Conservation (phyloP, 2,329 filamentous ascomycete genomes). For the Cryphonectria radicalis region DNA sequence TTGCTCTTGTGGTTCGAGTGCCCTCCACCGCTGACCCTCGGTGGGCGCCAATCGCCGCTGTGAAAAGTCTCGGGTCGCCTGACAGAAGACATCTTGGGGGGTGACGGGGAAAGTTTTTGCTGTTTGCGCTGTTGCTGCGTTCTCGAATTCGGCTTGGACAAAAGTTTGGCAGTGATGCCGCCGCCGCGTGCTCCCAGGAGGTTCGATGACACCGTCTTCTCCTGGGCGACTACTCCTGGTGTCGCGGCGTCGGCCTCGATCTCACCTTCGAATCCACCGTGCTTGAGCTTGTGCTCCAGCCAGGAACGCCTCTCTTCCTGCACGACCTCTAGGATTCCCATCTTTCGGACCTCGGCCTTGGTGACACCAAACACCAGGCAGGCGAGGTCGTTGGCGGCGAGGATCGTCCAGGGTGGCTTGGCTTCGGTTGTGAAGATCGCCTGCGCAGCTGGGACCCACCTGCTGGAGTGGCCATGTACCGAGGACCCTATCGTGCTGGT, state of each 20-base stretch:
- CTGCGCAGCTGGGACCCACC: conserved; percentile 89
- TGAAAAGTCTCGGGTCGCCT: conserved; percentile 67
- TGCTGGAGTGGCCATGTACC: conserved; percentile 85
- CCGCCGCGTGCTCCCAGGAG: conserved; percentile 71
- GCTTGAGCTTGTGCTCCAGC: conserved; percentile 82
- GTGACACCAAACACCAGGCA: conserved; percentile 99
- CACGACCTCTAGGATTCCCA: conserved; percentile 94
- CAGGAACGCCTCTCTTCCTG: conserved; percentile 86
- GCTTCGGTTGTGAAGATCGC: conserved; percentile 98
- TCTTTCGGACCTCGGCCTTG: conserved; percentile 89
- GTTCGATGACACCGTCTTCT: conserved; percentile 45
- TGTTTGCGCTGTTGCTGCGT: conserved; percentile 40
- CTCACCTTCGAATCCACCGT: conserved; percentile 58
- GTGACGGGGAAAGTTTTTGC: conserved; percentile 31
- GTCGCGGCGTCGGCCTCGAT: conserved; percentile 43
- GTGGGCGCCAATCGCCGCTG: conserved; percentile 57
- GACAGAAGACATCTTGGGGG: conserved; percentile 57
- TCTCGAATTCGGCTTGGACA: conserved; percentile 77
- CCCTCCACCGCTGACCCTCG: conserved; percentile 51
- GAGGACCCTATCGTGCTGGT: conserved; percentile 57
- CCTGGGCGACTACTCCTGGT: conserved; percentile 40
- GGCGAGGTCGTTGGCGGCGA: conserved; percentile 93
- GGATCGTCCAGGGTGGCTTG: conserved; percentile 89
- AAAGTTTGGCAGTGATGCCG: conserved; percentile 84
- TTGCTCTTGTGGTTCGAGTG: conserved; percentile 68